These are phyloP conservation scores for Theileria orientalis DNA, from an alignment of 169 alveolate species.

Conservation along the genomic window DNA sequence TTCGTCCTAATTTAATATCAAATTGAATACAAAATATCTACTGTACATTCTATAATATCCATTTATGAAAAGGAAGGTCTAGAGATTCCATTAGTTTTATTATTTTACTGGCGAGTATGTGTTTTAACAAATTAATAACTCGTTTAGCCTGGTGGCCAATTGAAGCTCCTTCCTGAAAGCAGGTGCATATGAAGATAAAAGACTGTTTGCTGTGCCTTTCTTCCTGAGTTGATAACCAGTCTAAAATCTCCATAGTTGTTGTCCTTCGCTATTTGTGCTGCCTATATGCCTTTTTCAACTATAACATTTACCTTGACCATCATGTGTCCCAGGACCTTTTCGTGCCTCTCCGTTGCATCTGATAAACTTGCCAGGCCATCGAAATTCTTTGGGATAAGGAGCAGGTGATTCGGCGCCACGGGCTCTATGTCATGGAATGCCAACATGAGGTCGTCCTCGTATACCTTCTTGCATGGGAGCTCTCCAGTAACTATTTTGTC, in stretches of 20 bases:
- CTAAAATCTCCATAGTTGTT: conserved; percentile 86
- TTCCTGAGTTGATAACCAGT: conserved; percentile 90
- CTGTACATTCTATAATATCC: too few species aligned
- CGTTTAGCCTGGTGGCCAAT: conserved; percentile 89
- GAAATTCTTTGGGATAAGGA: conserved; percentile 87
- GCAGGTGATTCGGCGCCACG: conserved; percentile 89
- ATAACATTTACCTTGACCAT: conserved; percentile 72
- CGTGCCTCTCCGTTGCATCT: conserved; percentile 83
- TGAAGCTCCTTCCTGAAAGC: conserved; percentile 78
- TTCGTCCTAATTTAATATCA: too few species aligned
- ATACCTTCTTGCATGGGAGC: conserved; percentile 62
- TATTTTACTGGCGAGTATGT: too few species aligned
- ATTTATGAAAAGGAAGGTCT: too few species aligned
- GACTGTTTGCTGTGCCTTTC: conserved; percentile 87
- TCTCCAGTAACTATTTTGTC: conserved; percentile 51
- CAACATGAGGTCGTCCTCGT: conserved; percentile 71
- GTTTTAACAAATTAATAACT: too few species aligned
- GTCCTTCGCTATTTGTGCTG: conserved; percentile 80
- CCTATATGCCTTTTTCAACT: conserved; percentile 37
- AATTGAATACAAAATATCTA: too few species aligned
- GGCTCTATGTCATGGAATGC: conserved; percentile 91
- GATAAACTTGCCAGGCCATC: conserved; percentile 84
- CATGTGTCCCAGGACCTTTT: conserved; percentile 85
- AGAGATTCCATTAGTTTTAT: too few species aligned
- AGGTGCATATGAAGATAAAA: conserved; percentile 88